Conservation (phyloP, 2,329 filamentous ascomycete species). For the Neonectria faginata region DNA sequence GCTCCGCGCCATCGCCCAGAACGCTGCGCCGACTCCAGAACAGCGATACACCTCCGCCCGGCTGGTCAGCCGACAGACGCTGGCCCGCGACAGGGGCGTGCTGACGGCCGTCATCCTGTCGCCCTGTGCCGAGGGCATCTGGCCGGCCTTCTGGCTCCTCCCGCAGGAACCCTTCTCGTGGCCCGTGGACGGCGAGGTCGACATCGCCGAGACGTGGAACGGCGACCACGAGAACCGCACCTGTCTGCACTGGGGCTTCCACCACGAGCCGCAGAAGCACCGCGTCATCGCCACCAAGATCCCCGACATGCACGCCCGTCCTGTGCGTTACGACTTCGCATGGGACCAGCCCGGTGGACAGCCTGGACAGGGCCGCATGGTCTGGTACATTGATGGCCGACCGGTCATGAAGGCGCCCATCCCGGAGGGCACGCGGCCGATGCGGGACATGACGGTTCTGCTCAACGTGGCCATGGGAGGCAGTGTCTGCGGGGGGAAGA, state of each 20-base stretch:
- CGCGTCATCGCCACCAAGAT: conserved; percentile 65
- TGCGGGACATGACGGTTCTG: conserved; percentile 67
- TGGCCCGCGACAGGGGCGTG: conserved; percentile 63
- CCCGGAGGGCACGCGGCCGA: conserved; percentile 63
- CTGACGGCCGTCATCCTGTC: conserved; percentile 63
- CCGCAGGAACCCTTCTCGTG: conserved; percentile 68
- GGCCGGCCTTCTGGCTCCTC: conserved; percentile 72
- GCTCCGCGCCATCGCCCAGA: conserved; percentile 61
- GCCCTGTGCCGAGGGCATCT: conserved; percentile 67
- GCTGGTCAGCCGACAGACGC: conserved; percentile 63
- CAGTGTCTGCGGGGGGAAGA: conserved; percentile 65
- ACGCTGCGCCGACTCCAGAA: conserved; percentile 48
- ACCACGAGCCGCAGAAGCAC: conserved; percentile 68
- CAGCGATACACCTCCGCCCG: conserved; percentile 66
- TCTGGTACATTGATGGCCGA: conserved; percentile 70
- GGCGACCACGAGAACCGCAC: conserved; percentile 65
- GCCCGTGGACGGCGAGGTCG: conserved; percentile 70
- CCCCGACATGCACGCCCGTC: conserved; percentile 58
- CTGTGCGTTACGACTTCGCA: conserved; percentile 66
- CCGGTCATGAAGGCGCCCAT: conserved; percentile 68
- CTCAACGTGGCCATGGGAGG: conserved; percentile 73
- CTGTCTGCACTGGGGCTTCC: conserved; percentile 70
- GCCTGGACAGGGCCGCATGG: conserved; percentile 58
- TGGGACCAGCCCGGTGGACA: conserved; percentile 63
- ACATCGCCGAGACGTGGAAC: conserved; percentile 73